A percentile compares a stretch with the other conserved stretches of the same genome.
These are phyloP conservation scores for Aspergillaceae sp. DNA, from an alignment of 2,329 filamentous ascomycete genomes.

Conservation along the genomic window DNA sequence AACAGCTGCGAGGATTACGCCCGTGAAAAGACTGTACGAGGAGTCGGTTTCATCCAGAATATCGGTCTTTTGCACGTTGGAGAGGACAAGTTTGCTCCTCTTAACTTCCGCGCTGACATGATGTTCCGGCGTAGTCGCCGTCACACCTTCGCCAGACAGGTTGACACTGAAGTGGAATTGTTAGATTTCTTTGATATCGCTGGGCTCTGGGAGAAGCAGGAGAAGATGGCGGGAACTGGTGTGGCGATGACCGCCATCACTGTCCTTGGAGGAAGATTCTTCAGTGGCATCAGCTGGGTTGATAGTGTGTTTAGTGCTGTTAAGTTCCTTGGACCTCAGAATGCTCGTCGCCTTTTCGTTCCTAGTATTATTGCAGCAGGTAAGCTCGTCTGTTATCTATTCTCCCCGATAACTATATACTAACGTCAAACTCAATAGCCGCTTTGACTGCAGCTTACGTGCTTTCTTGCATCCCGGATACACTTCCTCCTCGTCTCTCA, in stretches of 20 bases:
- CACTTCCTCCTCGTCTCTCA: slow-evolving; percentile 75
- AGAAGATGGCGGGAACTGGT: slow-evolving; percentile 87
- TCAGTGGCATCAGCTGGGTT: slow-evolving; percentile 81
- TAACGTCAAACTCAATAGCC: slow-evolving; percentile 44
- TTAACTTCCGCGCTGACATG: slow-evolving; percentile 80
- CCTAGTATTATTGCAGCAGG: slow-evolving; percentile 71
- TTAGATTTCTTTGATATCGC: slow-evolving; percentile 89
- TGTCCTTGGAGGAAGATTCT: slow-evolving; percentile 69
- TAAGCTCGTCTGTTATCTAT: slow-evolving; percentile 42
- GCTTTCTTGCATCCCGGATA: slow-evolving; percentile 76
- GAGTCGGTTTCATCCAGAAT: slow-evolving; percentile 81
- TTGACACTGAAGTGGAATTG: slow-evolving; percentile 79
- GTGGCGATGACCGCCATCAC: slow-evolving; percentile 90
- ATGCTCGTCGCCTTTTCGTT: slow-evolving; percentile 68
- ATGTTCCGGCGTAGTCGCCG: slow-evolving; percentile 79
- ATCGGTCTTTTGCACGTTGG: slow-evolving; percentile 82
- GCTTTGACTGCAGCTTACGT: slow-evolving; percentile 70
- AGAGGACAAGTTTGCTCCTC: slow-evolving; percentile 66
- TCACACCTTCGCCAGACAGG: slow-evolving; percentile 72
- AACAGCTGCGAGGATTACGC: slow-evolving; percentile 75
- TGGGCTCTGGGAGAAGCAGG: slow-evolving; percentile 75
- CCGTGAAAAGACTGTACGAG: slow-evolving; percentile 64
- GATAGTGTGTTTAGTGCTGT: slow-evolving; percentile 75
- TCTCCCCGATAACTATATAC: slow-evolving; percentile 5
- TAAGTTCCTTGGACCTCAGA: slow-evolving; percentile 72